Evolutionary conservation across 257 asterid species (phyloP), one percentile per base, ranked within the genome.

Genomic region (Haberlea rhodopensis): DNA sequence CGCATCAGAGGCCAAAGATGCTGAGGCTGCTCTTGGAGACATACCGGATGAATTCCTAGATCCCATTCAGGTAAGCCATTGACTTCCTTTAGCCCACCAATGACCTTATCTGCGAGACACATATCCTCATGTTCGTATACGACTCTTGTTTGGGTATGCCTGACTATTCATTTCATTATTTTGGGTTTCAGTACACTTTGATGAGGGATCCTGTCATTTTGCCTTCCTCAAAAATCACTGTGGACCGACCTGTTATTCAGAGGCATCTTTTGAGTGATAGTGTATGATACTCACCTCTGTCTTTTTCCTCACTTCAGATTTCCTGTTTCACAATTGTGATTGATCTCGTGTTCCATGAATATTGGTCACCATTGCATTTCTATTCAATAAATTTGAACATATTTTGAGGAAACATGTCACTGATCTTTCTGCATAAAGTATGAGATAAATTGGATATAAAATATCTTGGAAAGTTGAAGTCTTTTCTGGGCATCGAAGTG

Each of bases 1-100:
- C 11, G 96, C 97, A 49, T 45, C 84, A 6, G 97, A 87, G 62
- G 99, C 99, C 60, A 80, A 74, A 90, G 97, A 94, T 11, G 84
- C 96, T 21, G 99, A 94, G 74, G 96, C 97, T 72, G 80, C 86
- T 66, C 99, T 94, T 8, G 97, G 99, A 66, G 99, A 94, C 71
- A 83, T 94, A 75, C 99, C 99, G n/a, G 99, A 90, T 60, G 99
- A 94, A 79, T 90, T 89, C 86, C 95, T 94, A 5, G 99, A 94
- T 69, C 99, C 99, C 21, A 94, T 94, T 77, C 99, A 94, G 89
- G 99, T 90, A 73, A 54, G 69, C 60, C 8, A 11, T n/a, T 51
- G 63, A 28, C 26, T 34, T 48, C 11, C 46, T 28, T 53, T 68
- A 19, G 4, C 9, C 31, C 63, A 28, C 13, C 46, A 3, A 26